Conservation (phyloP, 176 grass and related monocot genomes). For the Oryza nivara region DNA sequence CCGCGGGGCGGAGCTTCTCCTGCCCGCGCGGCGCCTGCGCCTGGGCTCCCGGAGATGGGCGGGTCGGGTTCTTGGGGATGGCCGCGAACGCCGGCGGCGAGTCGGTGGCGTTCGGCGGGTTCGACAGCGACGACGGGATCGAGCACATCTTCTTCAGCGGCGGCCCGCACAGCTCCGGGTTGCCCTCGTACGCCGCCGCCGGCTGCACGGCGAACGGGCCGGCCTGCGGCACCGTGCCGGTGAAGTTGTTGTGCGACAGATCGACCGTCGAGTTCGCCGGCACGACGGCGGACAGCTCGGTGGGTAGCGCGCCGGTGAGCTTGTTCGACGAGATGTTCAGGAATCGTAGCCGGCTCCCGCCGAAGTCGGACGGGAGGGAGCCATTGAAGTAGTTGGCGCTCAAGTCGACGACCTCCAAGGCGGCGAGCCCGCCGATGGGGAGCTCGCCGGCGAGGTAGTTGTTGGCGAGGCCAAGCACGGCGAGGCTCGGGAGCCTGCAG, state of each 20-base stretch:
- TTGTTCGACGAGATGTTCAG: conserved; percentile 77
- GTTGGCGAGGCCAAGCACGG: conserved; percentile 56
- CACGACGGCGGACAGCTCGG: conserved; percentile 43
- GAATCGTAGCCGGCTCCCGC: conserved; percentile 44
- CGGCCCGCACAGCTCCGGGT: conserved; percentile 69
- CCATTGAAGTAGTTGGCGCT: conserved; percentile 75
- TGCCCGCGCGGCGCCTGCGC: conserved; percentile 20
- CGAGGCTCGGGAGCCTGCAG: conserved; percentile 51
- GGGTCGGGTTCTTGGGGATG: conserved; percentile 63
- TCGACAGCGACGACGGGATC: conserved; percentile 71
- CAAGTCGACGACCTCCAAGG: conserved; percentile 65
- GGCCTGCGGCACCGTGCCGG: conserved; percentile 62
- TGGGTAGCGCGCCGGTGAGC: conserved; percentile 57
- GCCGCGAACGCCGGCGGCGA: conserved; percentile 91
- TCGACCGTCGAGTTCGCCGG: conserved; percentile 68
- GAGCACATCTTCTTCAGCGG: conserved; percentile 65
- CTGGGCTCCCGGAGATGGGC: conserved; percentile 19
- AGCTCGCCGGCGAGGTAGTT: conserved; percentile 72
- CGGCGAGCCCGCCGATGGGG: conserved; percentile 49
- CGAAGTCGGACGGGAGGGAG: conserved; percentile 64
- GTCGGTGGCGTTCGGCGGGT: conserved; percentile 72
- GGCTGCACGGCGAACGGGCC: conserved; percentile 57
- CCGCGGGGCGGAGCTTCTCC: conserved; percentile 49
- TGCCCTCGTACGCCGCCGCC: conserved; percentile 67
- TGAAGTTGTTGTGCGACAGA: conserved; percentile 83